These are phyloP conservation scores for Syncephalastrum monosporum DNA, from an alignment of 371 early-diverging fungal species.

Conservation along the genomic window DNA sequence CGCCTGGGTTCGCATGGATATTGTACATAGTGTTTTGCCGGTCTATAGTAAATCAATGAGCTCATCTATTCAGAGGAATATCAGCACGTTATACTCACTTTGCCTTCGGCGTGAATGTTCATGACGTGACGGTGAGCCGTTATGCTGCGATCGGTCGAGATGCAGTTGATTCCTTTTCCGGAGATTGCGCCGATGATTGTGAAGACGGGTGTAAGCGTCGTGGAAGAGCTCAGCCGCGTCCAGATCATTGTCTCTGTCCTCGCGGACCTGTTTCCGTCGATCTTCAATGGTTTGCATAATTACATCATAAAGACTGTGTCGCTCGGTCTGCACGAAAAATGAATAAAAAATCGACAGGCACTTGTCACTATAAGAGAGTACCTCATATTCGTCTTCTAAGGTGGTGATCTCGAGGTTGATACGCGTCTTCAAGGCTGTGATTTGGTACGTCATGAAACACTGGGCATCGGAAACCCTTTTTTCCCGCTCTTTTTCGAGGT, in stretches of 20 bases:
- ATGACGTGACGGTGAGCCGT: conserved; percentile 19
- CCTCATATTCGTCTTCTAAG: conserved; percentile 44
- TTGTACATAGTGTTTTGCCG: conserved; percentile 16
- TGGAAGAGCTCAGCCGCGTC: conserved; percentile 17
- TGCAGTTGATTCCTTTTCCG: conserved; percentile 18
- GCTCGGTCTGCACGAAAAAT: conserved; percentile 11
- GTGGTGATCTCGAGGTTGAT: conserved; percentile 29
- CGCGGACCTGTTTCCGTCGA: conserved; percentile 31
- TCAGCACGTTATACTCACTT: conserved; percentile 8
- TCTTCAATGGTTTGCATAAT: conserved; percentile 39
- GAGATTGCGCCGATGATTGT: conserved; percentile 13
- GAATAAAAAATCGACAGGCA: not conserved
- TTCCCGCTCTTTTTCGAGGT: conserved; percentile 38
- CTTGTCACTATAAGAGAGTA: conserved; percentile 2
- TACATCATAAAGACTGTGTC: conserved; percentile 21
- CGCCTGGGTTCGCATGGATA: conserved; percentile 15
- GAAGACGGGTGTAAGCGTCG: conserved; percentile 19
- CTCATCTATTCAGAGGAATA: not conserved
- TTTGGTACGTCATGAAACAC: conserved; percentile 25
- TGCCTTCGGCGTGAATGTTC: conserved; percentile 22
- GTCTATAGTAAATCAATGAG: conserved; percentile 6
- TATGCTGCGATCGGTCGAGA: conserved; percentile 9
- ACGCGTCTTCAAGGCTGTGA: conserved; percentile 29
- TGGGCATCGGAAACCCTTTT: conserved; percentile 32
- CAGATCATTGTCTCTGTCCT: conserved; percentile 24